Evolutionary conservation across 1,139 yeast genomes (phyloP), one percentile per base, ranked within the genome.

Genomic region (Meyerozyma carpophila): DNA sequence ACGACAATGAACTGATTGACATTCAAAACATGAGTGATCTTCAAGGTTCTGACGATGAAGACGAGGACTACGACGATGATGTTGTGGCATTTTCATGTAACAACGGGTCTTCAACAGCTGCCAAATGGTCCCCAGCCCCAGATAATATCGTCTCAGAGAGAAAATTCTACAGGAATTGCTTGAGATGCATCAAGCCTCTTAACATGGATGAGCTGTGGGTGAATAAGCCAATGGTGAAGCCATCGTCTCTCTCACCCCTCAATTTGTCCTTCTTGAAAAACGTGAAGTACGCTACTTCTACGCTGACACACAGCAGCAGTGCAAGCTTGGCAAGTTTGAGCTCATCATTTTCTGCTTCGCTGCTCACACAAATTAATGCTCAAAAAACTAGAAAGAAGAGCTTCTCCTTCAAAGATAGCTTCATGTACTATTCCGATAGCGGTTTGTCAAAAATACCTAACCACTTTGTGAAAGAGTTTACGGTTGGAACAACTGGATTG

Each of bases 171-270:
- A 67, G 79, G 41, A 81, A 79, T 56, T 77, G 84, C 32, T 58
- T 80, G 32, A 68, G 84, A 41, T 81, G 86, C 50, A 77, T 81
- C 39, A 77, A 73, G 51, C 78, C 83, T 6, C 63, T 81, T 41
- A 64, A 73, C 2, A 66, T 67, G 50, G 81, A 78, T 41, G 82
- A 78, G 37, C 54, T 70, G 8, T 81, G 85, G 84, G 65, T 75
- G 25, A 76, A 78, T 24, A 75, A 70, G 50, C 57, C 66, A 8
- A 53, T 78, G 13, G 76, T 77, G 28, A 69, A 71, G 43, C 77
- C 81, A 1, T 59, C 75, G 31, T 56, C 64, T 3, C 50, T 65
- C 37, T 62, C 66, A n/a, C 68, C 70, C 4, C 50, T 63, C 32
- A 58, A 57, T 41, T 54, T 62, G 39, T 53, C 59, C 13, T 59